phyloP scores from a whole-genome alignment of 805 yeast genomes.

The Saccharomycodes ludwigii region DNA sequence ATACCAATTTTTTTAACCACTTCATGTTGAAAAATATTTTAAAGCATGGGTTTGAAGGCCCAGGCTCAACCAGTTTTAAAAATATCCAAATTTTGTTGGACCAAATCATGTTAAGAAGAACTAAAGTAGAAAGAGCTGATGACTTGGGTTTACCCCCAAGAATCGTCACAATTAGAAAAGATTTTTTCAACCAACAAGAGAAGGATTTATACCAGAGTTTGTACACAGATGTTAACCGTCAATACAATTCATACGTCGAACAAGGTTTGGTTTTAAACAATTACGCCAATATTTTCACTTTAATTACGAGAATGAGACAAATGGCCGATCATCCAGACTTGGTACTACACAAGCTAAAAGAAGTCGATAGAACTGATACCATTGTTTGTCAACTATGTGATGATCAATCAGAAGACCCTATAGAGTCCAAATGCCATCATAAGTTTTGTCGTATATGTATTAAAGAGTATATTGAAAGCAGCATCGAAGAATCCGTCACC shows the following conservation, averaged over 20 bases:
- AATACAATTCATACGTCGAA: conserved; percentile 84
- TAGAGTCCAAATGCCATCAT: conserved; percentile 89
- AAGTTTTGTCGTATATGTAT: conserved; percentile 88
- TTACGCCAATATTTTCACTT: conserved; percentile 92
- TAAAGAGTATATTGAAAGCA: conserved; percentile 78
- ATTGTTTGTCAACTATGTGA: conserved; percentile 89
- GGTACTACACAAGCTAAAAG: conserved; percentile 60
- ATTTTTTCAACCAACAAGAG: conserved; percentile 86
- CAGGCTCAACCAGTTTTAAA: conserved; percentile 65
- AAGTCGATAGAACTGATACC: conserved; percentile 24
- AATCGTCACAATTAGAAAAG: conserved; percentile 78
- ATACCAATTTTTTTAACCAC: conserved; percentile 90
- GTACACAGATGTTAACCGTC: conserved; percentile 75
- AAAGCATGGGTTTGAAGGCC: conserved; percentile 69
- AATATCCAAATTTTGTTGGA: conserved; percentile 63
- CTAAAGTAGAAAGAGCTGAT: conserved; percentile 93
- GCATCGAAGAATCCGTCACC: conserved; percentile 41
- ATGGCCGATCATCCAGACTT: conserved; percentile 97
- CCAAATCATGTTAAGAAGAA: conserved; percentile 84
- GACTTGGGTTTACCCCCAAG: conserved; percentile 96
- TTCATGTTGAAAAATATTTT: conserved; percentile 92
- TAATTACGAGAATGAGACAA: conserved; percentile 95
- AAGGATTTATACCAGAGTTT: conserved; percentile 82
- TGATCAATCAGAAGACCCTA: conserved; percentile 97
- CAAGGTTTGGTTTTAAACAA: conserved; percentile 94